These are phyloP conservation scores for Filobasidium wieringae DNA, from an alignment of 768 basidiomycete genomes.

Conservation along the genomic window DNA sequence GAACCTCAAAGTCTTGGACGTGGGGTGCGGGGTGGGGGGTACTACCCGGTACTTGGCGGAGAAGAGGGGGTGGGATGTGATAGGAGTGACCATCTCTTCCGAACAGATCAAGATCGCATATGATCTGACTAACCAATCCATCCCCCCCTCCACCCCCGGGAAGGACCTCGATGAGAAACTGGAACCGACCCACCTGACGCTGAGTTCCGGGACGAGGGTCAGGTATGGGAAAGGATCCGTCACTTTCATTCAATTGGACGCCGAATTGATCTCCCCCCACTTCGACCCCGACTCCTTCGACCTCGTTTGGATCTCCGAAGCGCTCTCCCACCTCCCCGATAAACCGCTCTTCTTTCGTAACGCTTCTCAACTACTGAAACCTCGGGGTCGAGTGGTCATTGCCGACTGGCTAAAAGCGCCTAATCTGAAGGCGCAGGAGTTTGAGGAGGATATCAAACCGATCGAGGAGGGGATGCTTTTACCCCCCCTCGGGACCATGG, in stretches of 20 bases:
- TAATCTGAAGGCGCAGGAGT: constrained; percentile 5
- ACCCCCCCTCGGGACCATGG: constrained; percentile 16
- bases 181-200: background rate
- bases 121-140: constrained; percentile 5
- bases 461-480: constrained; percentile 19
- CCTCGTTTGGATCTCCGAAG: constrained; percentile 21
- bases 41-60: constrained; percentile 16
- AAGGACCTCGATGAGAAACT: background rate
- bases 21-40: constrained; percentile 18
- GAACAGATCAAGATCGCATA: constrained; percentile 19
- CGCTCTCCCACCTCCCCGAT: constrained; percentile 18
- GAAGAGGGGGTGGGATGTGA: constrained; percentile 13
- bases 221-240: constrained; percentile 10
- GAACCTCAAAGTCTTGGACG: constrained; percentile 9
- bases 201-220: background rate
- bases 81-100: constrained; percentile 12
- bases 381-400: constrained; percentile 10
- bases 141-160: background rate
- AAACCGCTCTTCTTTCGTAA: constrained; percentile 16
- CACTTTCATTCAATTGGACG: constrained; percentile 15
- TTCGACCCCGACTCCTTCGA: constrained; percentile 14
- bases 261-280: constrained; percentile 12
- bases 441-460: constrained; percentile 14
- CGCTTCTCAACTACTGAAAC: constrained; percentile 7
- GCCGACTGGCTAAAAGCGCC: constrained; percentile 17